Conservation (phyloP, 2,329 filamentous ascomycete species). For the Lecanicillium sp. region DNA sequence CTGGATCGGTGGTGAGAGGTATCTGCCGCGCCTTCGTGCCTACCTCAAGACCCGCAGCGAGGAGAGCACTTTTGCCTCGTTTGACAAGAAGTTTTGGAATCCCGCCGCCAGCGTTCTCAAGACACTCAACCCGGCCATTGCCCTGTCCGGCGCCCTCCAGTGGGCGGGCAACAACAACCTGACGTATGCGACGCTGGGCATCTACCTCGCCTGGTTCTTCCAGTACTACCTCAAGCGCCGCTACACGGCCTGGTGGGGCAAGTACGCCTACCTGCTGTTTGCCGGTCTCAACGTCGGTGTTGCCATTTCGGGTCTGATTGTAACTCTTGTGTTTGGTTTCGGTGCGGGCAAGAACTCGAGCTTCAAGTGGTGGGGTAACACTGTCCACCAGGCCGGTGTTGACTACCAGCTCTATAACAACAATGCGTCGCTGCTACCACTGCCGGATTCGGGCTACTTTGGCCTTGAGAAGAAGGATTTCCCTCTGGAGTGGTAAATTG, state of each 20-base stretch:
- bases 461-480: slow-evolving; percentile 3
- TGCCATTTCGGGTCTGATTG: slow-evolving; percentile 9
- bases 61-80: slow-evolving; percentile 11
- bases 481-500: background rate
- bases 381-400: background rate
- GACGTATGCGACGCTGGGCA: slow-evolving; percentile 20
- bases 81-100: slow-evolving; percentile 16
- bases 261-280: slow-evolving; percentile 20
- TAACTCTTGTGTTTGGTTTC: slow-evolving; percentile 14
- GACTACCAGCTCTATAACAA: slow-evolving; percentile 2
- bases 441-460: slow-evolving; percentile 4
- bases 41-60: slow-evolving; percentile 10
- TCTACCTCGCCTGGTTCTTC: slow-evolving; percentile 20
- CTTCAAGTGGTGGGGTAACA: background rate
- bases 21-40: slow-evolving; percentile 13
- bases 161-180: slow-evolving; percentile 22
- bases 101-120: slow-evolving; percentile 11
- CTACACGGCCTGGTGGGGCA: slow-evolving; percentile 19
- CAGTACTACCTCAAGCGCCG: slow-evolving; percentile 19
- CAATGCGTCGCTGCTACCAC: slow-evolving; percentile 1
- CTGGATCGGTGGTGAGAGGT: slow-evolving; percentile 19
- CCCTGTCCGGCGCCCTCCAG: slow-evolving; percentile 18
- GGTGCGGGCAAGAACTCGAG: slow-evolving; percentile 10
- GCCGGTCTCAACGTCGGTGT: slow-evolving; percentile 16
- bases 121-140: slow-evolving; percentile 15